A percentile compares a stretch with the other conserved stretches of the same genome.
Evolutionary conservation across 768 basidiomycete species (phyloP).

Genomic region (Suillus weaverae): DNA sequence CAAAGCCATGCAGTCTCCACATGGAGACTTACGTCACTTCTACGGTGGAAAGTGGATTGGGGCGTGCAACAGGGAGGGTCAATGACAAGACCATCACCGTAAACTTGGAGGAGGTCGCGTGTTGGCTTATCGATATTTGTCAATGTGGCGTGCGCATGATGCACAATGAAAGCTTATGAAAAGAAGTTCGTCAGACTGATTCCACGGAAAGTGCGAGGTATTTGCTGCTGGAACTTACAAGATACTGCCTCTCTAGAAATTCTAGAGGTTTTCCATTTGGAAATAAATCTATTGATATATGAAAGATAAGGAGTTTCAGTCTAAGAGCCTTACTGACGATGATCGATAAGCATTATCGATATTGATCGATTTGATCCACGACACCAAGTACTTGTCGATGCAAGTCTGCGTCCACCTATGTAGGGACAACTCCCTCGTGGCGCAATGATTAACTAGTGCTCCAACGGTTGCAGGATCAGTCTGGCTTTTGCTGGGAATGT

Average conservation of each 20-base stretch:
- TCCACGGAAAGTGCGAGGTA: not conserved
- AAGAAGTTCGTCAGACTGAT: not conserved
- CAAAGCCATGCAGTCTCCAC: not conserved
- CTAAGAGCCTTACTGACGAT: not conserved
- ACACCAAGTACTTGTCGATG: not conserved
- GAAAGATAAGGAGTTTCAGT: not conserved
- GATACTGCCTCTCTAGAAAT: too few species aligned
- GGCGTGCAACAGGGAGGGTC: not conserved
- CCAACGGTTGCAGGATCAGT: not conserved
- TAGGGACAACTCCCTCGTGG: too few species aligned
- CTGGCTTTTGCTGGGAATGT: not conserved
- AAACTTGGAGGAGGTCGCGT: not conserved
- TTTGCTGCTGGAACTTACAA: not conserved
- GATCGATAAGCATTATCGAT: not conserved
- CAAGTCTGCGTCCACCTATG: too few species aligned
- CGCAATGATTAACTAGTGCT: too few species aligned
- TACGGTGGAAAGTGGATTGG: not conserved
- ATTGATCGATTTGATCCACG: too few species aligned
- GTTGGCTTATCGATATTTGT: not conserved
- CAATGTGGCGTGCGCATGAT: not conserved
- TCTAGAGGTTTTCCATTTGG: not conserved
- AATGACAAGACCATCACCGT: not conserved
- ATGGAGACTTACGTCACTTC: not conserved
- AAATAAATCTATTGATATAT: not conserved
- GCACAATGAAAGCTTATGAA: too few species aligned